phyloP scores from a whole-genome alignment of 768 basidiomycete species.

The Tylopilus rubrobrunneus region DNA sequence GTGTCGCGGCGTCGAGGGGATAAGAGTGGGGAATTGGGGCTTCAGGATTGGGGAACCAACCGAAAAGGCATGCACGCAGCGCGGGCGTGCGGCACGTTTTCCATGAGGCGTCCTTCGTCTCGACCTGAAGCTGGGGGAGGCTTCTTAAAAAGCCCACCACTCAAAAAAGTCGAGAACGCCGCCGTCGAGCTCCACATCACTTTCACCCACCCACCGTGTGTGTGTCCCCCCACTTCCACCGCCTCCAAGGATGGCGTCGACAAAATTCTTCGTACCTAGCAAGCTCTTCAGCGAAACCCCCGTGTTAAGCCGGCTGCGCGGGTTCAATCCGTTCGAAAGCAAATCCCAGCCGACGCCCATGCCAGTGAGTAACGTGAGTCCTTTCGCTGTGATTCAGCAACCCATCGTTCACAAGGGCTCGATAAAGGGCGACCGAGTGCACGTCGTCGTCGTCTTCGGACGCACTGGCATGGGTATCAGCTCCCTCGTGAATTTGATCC shows the following conservation, averaged over 20 bases:
- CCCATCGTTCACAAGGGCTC: not conserved
- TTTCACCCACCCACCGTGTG: conserved; percentile 18
- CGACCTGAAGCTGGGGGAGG: conserved; percentile 3
- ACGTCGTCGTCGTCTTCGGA: conserved; percentile 31
- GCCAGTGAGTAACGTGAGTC: conserved; percentile 31
- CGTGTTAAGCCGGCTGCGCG: conserved; percentile 21
- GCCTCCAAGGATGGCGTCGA: conserved; percentile 20
- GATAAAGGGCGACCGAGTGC: conserved; percentile 27
- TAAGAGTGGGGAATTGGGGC: conserved; percentile 15
- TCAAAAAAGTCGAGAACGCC: conserved; percentile 16
- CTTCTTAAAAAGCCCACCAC: conserved; percentile 20
- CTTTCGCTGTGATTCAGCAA: not conserved
- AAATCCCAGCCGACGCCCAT: conserved; percentile 22
- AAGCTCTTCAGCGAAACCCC: conserved; percentile 24
- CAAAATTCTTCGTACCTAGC: conserved; percentile 17
- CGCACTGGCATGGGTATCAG: conserved; percentile 33
- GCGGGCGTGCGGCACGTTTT: conserved; percentile 28
- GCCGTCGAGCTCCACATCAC: conserved; percentile 16
- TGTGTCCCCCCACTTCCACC: not conserved
- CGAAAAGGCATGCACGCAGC: conserved; percentile 16
- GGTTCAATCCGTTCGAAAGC: conserved; percentile 23
- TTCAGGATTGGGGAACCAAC: conserved; percentile 5
- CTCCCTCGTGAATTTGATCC: conserved; percentile 30
- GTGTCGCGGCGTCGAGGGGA: conserved; percentile 6
- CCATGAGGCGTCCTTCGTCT: conserved; percentile 27